Evolutionary conservation across 495 filamentous ascomycete genomes (phyloP), one percentile per base, ranked within the genome.

Genomic region (Corynascus novoguineensis): DNA sequence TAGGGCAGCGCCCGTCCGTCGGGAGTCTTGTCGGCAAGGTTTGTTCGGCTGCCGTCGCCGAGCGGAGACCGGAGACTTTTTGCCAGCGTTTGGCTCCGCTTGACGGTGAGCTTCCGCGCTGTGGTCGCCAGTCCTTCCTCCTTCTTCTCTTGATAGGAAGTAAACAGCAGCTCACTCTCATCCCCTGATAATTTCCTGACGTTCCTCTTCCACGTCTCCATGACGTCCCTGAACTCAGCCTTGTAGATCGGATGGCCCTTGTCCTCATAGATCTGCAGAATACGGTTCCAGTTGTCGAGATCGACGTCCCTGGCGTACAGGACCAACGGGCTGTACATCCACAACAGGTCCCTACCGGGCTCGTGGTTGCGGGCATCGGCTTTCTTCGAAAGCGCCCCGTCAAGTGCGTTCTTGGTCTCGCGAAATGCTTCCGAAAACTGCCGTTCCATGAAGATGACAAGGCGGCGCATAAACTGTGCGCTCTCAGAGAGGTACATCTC

Each of bases 61-160:
- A 81, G 74, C 17, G 83, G 82, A 45, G 78, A 78, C 6, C 89
- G 84, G 4, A 96, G 81, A 46, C 81, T 90, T 65, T 90, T 90
- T 34, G 90, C 88, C 45, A 90, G 66, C 4, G 83, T 88, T 66
- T 88, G 85, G 46, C 83, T 86, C 64, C 93, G 80, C 75, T 95
- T 95, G 40, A 97, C 92, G 0, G 92, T 97, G 25, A 96, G 72
- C 66, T 96, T 96, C 40, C 91, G 81, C 10, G 91, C 92, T 6
- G 92, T 88, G 38, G 83, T 84, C 17, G 86, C 81, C 17, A 88
- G 78, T 21, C 83, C 80, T 57, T 87, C 83, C 61, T 76, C 86
- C 79, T 69, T 86, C 79, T 76, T 96, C 83, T 95, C 93, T 60
- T 92, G 84, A 64, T 90, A 85, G 4, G 88, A 78, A 1, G 89